Conservation (phyloP, 768 basidiomycete genomes). For the Kwoniella dejecticola region DNA sequence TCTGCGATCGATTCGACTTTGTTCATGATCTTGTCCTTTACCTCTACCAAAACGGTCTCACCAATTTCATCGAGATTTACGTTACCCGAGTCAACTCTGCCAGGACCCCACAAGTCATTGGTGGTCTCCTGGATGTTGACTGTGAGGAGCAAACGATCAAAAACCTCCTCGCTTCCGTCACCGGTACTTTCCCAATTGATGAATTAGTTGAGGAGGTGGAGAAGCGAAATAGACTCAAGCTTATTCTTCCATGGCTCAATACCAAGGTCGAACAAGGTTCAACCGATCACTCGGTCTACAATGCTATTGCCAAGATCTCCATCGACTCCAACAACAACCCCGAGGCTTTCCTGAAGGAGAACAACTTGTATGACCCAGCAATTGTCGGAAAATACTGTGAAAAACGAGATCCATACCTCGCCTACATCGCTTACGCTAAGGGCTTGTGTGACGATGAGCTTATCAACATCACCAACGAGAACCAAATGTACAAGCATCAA, state of each 20-base stretch:
- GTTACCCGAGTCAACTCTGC: slow-evolving; percentile 97
- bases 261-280: slow-evolving; percentile 88
- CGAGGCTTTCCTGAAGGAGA: slow-evolving; percentile 96
- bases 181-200: slow-evolving; percentile 95
- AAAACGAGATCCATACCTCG: slow-evolving; percentile 94
- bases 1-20: slow-evolving; percentile 99
- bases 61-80: slow-evolving; percentile 99
- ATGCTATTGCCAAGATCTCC: slow-evolving; percentile 96
- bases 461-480: slow-evolving; percentile 94
- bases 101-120: slow-evolving; percentile 93
- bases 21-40: slow-evolving; percentile 98
- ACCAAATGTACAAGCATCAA: slow-evolving; percentile 99
- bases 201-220: slow-evolving; percentile 98
- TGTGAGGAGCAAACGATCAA: slow-evolving; percentile 97
- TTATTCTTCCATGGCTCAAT: slow-evolving; percentile 97
- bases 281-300: slow-evolving; percentile 91
- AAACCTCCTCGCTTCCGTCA: slow-evolving; percentile 85
- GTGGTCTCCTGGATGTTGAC: slow-evolving; percentile 94
- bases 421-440: slow-evolving; percentile 98
- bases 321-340: slow-evolving; percentile 99
- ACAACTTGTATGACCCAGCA: slow-evolving; percentile 95
- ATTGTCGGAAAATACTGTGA: slow-evolving; percentile 99
- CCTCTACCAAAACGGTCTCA: slow-evolving; percentile 94
- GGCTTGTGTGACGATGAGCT: slow-evolving; percentile 98
- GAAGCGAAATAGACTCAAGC: slow-evolving; percentile 89